Percentiles rank a stretch among this genome's conserved stretches.
Evolutionary conservation across 352 stramenopile species (phyloP).

Genomic region (Phytopythium chamaehyphon): DNA sequence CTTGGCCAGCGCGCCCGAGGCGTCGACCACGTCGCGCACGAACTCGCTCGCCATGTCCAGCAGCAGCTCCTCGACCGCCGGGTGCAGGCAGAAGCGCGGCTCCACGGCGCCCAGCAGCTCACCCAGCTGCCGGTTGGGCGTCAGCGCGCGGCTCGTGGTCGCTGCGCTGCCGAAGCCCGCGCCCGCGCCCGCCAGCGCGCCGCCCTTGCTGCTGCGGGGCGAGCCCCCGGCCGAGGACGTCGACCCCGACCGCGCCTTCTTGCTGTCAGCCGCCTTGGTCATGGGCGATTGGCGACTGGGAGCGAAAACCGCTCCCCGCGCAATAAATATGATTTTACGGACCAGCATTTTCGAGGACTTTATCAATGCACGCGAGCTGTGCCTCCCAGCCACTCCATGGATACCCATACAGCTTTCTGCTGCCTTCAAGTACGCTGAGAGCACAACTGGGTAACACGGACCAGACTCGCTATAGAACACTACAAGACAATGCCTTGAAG

Average conservation of each 20-base stretch:
- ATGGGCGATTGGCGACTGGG: constrained; percentile 1
- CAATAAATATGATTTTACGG: too few species aligned
- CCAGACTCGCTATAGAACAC: too few species aligned
- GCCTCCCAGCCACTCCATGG: too few species aligned
- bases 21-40: constrained; percentile 68
- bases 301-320: too few species aligned
- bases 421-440: too few species aligned
- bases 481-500: too few species aligned
- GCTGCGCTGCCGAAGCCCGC: constrained; percentile 28
- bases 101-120: constrained; percentile 70
- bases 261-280: constrained; percentile 12
- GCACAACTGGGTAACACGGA: too few species aligned
- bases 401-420: too few species aligned
- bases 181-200: constrained; percentile 8
- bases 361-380: too few species aligned
- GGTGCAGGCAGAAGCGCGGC: constrained; percentile 69
- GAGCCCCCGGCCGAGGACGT: constrained; percentile 10
- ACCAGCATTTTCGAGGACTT: too few species aligned
- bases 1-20: constrained; percentile 61
- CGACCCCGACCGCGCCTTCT: constrained; percentile 15
- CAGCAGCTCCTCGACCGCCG: constrained; percentile 75
- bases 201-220: constrained; percentile 4
- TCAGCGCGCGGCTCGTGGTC: constrained; percentile 51
- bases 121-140: constrained; percentile 61
- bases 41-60: constrained; percentile 83